Base-by-base conservation (phyloP, 2,329 filamentous ascomycete genomes). In the Cucurbitaria berberidis region DNA sequence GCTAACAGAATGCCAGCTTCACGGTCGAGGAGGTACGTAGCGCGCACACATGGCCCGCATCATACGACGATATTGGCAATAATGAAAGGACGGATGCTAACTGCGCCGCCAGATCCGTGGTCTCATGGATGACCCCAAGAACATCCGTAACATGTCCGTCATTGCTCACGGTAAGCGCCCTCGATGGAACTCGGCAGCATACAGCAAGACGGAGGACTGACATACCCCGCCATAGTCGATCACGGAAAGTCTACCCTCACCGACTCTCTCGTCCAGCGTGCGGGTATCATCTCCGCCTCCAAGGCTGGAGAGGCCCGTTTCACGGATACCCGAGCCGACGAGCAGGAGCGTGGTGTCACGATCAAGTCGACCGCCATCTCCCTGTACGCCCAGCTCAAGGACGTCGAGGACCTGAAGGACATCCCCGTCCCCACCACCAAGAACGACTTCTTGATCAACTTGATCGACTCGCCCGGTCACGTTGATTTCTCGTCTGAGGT, bases 281-380 rank as follows among this genome's bases (percentile, higher is more conserved):
- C 93, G 76, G 95, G 95, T 93, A 99, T 99, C 78, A 97, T 99
- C 79, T 98, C 95, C 73, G 90, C 91, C 73, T 91, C 91, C 74
- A 98, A 98, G 84, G 95, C 95, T 74, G 95, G 95, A 81, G 91
- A 96, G 79, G 88, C 89, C 68, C 89, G 95, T 81, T 96, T 93
- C 79, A 99, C 93, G 74, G 95, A 99, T 82, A 99, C 95, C 64
- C 90, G 95, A 82, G 83, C 89, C 67, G 95, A 99, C 80, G 95
- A 99, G 81, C 95, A 99, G 85, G 95, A 99, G 80, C 93, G 95
- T 89, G 92, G 95, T 88, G 97, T 99, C 76, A 99, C 95, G 74
- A 99, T 99, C 89, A 99, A 99, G 89, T 99, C 95, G 53, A 99
- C 95, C 62, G 95, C 96, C 81, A 99, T 99, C 84, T 98, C 96